Conservation (phyloP, 2,329 filamentous ascomycete genomes). For the Colletotrichum scovillei region DNA sequence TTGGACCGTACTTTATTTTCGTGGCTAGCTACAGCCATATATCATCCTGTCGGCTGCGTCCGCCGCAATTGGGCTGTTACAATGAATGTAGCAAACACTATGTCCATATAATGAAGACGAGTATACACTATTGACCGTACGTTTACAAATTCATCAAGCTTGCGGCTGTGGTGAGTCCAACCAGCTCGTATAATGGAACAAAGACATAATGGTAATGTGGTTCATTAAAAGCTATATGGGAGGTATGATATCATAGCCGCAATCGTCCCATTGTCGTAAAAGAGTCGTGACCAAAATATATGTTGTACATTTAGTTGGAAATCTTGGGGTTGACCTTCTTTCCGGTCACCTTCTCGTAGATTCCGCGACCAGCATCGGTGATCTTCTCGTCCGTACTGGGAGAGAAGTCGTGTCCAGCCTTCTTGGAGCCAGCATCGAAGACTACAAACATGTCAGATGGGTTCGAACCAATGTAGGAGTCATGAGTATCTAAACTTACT, state of each 20-base stretch:
- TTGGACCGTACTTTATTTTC: too few species aligned
- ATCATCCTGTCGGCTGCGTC: too few species aligned
- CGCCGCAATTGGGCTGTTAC: too few species aligned
- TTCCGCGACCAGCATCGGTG: constrained; percentile 47
- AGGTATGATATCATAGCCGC: neutral
- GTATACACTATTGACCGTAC: too few species aligned
- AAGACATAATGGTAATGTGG: too few species aligned
- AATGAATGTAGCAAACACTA: too few species aligned
- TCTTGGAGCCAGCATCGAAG: constrained; percentile 45
- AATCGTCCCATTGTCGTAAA: neutral
- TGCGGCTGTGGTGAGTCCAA: too few species aligned
- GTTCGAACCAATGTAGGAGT: neutral
- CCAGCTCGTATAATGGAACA: too few species aligned
- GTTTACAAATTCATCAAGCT: too few species aligned
- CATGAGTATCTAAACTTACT: constrained; percentile 39
- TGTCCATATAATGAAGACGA: too few species aligned
- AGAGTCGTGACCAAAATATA: neutral
- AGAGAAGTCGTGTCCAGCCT: constrained; percentile 49
- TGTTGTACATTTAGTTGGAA: constrained; percentile 45
- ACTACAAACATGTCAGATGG: constrained; percentile 37
- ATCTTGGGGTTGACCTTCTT: constrained; percentile 46
- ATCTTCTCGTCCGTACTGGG: constrained; percentile 51
- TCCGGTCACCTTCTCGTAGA: constrained; percentile 51
- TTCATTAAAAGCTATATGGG: neutral
- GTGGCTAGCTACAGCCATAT: accelerated